Evolutionary conservation across 495 filamentous ascomycete genomes (phyloP).

Genomic region (Aspergillus olivimuriae): DNA sequence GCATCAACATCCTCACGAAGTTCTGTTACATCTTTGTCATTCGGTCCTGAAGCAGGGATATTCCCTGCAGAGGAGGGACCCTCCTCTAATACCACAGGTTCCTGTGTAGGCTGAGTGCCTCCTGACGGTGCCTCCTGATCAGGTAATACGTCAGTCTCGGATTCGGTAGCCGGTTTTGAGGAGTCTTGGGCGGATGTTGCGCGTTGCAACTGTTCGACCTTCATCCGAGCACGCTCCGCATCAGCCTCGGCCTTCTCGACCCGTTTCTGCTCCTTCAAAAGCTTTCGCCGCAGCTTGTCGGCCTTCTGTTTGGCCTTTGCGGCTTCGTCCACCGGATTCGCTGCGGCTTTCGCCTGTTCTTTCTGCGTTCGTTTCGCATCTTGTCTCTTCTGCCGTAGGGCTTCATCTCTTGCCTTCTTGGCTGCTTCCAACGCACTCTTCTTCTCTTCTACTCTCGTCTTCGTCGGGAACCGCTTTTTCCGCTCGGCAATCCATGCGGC

Average conservation of each 20-base stretch:
- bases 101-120: background rate
- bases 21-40: background rate
- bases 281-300: slow-evolving; percentile 41
- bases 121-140: background rate
- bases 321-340: slow-evolving; percentile 29
- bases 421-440: slow-evolving; percentile 40
- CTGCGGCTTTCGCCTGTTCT: slow-evolving; percentile 17
- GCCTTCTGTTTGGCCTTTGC: slow-evolving; percentile 42
- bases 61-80: background rate
- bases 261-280: slow-evolving; percentile 42
- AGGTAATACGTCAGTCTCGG: no score
- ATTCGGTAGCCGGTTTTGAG: no score
- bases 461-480: slow-evolving; percentile 70
- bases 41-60: background rate
- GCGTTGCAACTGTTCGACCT: slow-evolving; percentile 29
- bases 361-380: slow-evolving; percentile 26
- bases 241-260: slow-evolving; percentile 43
- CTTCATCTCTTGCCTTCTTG: slow-evolving; percentile 33
- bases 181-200: slow-evolving; percentile 7
- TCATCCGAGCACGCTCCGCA: slow-evolving; percentile 36
- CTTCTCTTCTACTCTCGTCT: slow-evolving; percentile 49
- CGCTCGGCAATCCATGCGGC: slow-evolving; percentile 76
- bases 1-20: slow-evolving; percentile 13
- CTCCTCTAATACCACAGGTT: background rate
- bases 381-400: slow-evolving; percentile 21